Evolutionary conservation across 257 asterid genomes (phyloP), one percentile per base, ranked within the genome.

Genomic region (Knoxia roxburghii): DNA sequence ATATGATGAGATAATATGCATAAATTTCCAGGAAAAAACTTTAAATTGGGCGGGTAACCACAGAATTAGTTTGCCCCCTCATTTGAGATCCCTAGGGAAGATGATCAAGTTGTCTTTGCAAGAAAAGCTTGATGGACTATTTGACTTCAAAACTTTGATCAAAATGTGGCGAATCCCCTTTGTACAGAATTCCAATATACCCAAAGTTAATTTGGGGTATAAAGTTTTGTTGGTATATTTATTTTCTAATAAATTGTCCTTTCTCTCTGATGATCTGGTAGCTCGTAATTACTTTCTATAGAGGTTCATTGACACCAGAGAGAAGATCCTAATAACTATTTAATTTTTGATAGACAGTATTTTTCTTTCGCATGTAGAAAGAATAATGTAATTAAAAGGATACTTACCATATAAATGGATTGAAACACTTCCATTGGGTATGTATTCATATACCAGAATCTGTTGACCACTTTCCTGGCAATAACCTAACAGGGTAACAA

Each of bases 381-480:
- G 50, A 37, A 40, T 50, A 21, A 55, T 51, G 61, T 53, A n/a
- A 52, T 33, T 54, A 23, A 52, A 61, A 68, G 74, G 73, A 68
- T 66, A 73, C 73, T 84, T 86, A 90, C 97, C 97, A 73, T 88
- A 86, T 71, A 90, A 78, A 79, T 90, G 97, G 83, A 86, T 69
- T 53, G 97, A 90, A 71, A 90, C 89, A 82, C 97, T 90, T 79
- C 97, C 97, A 72, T 90, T 90, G 58, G 97, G 91, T 76, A 90
- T 84, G 81, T 87, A 87, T 83, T 90, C 97, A 60, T 86, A 90
- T 67, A 88, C 95, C 82, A 90, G 95, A 78, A 86, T 84, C 85
- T 90, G 97, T 68, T 81, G 84, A 75, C 85, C 83, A 74, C 74
- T 82, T 83, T 90, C 95, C 86, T 90, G 97, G 84, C 97, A 90